Conservation (phyloP, 176 grass and related monocot species). For the Lolium rigidum region DNA sequence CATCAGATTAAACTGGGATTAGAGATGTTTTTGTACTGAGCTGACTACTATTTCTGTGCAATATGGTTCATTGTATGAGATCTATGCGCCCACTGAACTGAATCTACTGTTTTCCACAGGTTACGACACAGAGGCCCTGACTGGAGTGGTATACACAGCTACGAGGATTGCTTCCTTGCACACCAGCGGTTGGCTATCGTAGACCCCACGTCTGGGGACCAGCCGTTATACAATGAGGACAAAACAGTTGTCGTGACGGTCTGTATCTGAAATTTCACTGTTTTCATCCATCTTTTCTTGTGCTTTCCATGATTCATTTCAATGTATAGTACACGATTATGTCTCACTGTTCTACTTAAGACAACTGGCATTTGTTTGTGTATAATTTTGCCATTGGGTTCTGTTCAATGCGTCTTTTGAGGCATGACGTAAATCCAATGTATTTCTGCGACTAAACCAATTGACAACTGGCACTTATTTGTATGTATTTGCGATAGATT, state of each 20-base stretch:
- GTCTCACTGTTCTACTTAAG: not conserved
- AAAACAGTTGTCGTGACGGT: constrained; percentile 95
- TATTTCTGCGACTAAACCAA: not conserved
- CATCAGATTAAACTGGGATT: not conserved
- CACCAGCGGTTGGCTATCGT: constrained; percentile 93
- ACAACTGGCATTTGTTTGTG: constrained; percentile 19
- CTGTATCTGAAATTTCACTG: constrained; percentile 44
- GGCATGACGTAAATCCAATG: not conserved
- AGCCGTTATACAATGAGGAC: constrained; percentile 94
- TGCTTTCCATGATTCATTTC: not conserved
- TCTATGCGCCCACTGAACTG: constrained; percentile 29
- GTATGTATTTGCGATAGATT: not conserved
- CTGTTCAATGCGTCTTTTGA: not conserved
- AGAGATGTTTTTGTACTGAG: not conserved
- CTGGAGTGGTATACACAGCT: constrained; percentile 92
- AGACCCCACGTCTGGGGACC: constrained; percentile 91
- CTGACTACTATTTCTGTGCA: not conserved
- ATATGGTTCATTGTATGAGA: not conserved
- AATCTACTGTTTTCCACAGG: constrained; percentile 47
- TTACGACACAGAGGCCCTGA: constrained; percentile 92
- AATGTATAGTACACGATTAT: not conserved
- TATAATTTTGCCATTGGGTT: not conserved
- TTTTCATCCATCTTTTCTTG: constrained; percentile 17
- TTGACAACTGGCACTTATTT: not conserved
- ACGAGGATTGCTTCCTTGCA: constrained; percentile 88